Base-by-base conservation (phyloP, 2,329 filamentous ascomycete species). In the Curvularia spicifera region DNA sequence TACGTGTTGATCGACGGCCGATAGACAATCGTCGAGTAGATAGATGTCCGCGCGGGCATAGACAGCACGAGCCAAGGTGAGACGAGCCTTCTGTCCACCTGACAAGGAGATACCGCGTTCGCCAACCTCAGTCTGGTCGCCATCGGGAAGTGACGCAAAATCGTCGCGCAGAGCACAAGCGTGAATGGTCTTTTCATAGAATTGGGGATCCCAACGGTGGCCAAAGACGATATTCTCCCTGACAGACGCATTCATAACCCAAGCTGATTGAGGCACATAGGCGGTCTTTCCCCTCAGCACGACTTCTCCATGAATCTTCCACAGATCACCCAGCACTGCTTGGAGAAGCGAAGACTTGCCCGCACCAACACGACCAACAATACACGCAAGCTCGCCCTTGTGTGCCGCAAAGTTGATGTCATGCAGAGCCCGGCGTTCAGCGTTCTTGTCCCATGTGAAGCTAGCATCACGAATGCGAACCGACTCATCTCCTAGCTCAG, bases 181-280 rank as follows among this genome's bases (percentile, higher is more conserved):
- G 73, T 91, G 89, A 50, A 99, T 84, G 0, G 94, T 97, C 71
- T 91, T 89, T 55, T 98, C 91, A 78, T 99, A 99, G 78, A 99
- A 99, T 29, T 89, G 85, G 5, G 93, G 89, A 77, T 99, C 94
- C 82, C 91, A 97, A 46, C 91, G 89, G 78, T 99, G 93, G 1
- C 95, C 95, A 72, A 99, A 99, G 4, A 97, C 84, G 67, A 99
- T 97, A 73, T 99, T 99, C 73, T 99, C 95, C 69, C 93, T 91
- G 56, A 99, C 93, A 29, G 91, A 96, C 8, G 95, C 95, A 73
- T 99, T 99, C 88, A 98, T 94, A 51, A 99, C 91, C 95, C 96
- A 99, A 20, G 93, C 83, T 70, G 91, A 88, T 76, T 99, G 96
- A 15, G 93, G 91, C 57, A 96, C 95, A 75, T 98, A 99, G 1